Evolutionary conservation across 352 stramenopile species (phyloP), one percentile per base, ranked within the genome.

Genomic region (Phytophthora foliorum): DNA sequence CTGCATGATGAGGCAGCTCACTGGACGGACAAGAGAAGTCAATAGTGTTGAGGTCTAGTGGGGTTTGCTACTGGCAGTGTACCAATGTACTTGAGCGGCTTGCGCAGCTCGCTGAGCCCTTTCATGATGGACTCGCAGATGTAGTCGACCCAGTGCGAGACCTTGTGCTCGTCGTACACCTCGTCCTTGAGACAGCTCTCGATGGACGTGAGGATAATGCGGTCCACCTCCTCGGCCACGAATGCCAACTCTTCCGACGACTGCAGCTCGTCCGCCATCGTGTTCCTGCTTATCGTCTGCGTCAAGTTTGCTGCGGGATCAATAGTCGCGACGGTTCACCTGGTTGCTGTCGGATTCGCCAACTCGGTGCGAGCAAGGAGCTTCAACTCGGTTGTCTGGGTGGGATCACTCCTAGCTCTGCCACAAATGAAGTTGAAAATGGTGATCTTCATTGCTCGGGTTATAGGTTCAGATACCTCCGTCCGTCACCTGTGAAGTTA

Each of bases 81-180:
- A 94, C 84, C 83, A 39, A 95, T 84, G 66, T 97, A 98, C 78
- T 98, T 98, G 72, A 98, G 96, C 2, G 93, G 93, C 53, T 98
- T 98, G 64, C 88, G 85, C 45, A 97, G 70, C 49, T 97, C 86
- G 46, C 82, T 75, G 21, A 98, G 86, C 5, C 80, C 85, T 49
- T 92, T 88, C 84, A 98, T 94, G 69, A 95, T 90, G 21, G 75
- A 75, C 38, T 97, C 90, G 72, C 93, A 98, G 54, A 98, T 97
- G 21, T 76, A 80, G 75, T 98, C 93, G 44, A 98, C 79, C 93
- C 93, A 98, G 31, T 95, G 80, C 6, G 87, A 77, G 13, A 97
- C 91, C 70, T 92, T 81, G 42, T 72, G 66, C 65, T 97, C 91
- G 69, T 97, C 85, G 73, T 97, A 97, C 9, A 89, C 63, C 52